Percentiles rank a stretch among this genome's conserved stretches.
Conservation (phyloP, 768 basidiomycete genomes). For the Calocybe gangraenosa region DNA sequence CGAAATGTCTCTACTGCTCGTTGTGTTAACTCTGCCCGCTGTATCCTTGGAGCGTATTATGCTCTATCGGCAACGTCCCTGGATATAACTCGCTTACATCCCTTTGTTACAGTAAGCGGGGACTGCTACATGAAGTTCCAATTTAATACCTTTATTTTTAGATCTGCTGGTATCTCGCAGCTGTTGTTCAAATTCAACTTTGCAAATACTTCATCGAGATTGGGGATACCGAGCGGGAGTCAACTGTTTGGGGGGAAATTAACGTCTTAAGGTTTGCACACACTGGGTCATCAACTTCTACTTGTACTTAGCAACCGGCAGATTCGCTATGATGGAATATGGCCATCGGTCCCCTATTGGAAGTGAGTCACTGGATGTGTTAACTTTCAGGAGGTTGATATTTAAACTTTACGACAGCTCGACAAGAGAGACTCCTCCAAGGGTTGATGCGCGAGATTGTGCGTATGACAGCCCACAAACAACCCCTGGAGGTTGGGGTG, state of each 20-base stretch:
- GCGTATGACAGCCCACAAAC: conserved; percentile 74
- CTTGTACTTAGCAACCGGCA: conserved; percentile 23
- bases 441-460: conserved; percentile 85
- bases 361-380: conserved; percentile 44
- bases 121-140: neutral
- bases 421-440: conserved; percentile 79
- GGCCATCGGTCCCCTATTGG: conserved; percentile 79
- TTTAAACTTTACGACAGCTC: conserved; percentile 41
- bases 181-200: conserved; percentile 80
- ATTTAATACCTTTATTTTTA: conserved; percentile 25
- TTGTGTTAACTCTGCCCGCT: conserved; percentile 71
- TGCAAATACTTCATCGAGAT: conserved; percentile 85
- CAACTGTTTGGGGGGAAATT: conserved; percentile 84
- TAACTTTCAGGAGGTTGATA: conserved; percentile 6
- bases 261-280: conserved; percentile 65
- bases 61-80: conserved; percentile 77
- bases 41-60: conserved; percentile 73
- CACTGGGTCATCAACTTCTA: neutral
- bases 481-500: conserved; percentile 74
- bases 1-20: conserved; percentile 63
- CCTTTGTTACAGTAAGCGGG: conserved; percentile 70
- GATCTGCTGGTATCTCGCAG: conserved; percentile 92
- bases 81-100: conserved; percentile 76
- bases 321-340: conserved; percentile 82
- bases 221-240: conserved; percentile 69